These are phyloP conservation scores for Plenodomus tracheiphilus DNA, from an alignment of 2,329 filamentous ascomycete species.

Conservation along the genomic window DNA sequence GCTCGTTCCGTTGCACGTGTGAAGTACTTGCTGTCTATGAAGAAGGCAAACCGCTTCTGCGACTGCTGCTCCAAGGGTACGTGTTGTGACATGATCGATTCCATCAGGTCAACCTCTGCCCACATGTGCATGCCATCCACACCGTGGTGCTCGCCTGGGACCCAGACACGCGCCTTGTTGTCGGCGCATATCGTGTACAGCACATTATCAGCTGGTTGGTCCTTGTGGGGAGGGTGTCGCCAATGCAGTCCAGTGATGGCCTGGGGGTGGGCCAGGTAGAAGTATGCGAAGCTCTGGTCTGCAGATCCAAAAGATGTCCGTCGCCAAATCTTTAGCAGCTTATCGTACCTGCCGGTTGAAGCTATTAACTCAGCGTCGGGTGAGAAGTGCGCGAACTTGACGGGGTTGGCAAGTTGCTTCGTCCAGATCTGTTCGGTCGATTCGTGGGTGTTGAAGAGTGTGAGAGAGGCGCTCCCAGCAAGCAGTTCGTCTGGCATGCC, in stretches of 20 bases:
- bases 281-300: slow-evolving; percentile 85
- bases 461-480: slow-evolving; percentile 70
- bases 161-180: slow-evolving; percentile 80
- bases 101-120: slow-evolving; percentile 75
- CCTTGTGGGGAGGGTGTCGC: slow-evolving; percentile 75
- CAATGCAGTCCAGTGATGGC: slow-evolving; percentile 83
- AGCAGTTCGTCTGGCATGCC: slow-evolving; percentile 83
- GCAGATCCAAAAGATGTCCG: slow-evolving; percentile 80
- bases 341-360: slow-evolving; percentile 75
- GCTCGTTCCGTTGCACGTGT: slow-evolving; percentile 75
- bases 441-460: slow-evolving; percentile 65
- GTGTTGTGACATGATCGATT: slow-evolving; percentile 66
- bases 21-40: slow-evolving; percentile 82
- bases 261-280: slow-evolving; percentile 83
- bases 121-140: slow-evolving; percentile 76
- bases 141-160: slow-evolving; percentile 71
- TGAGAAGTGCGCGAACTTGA: slow-evolving; percentile 76
- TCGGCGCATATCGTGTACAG: slow-evolving; percentile 89
- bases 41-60: slow-evolving; percentile 69
- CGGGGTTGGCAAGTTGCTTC: slow-evolving; percentile 70
- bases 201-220: slow-evolving; percentile 81
- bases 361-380: slow-evolving; percentile 88
- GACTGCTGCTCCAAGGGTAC: slow-evolving; percentile 45
- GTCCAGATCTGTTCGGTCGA: slow-evolving; percentile 69
- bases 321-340: slow-evolving; percentile 90